Evolutionary conservation across 148 eudicot species (phyloP).

Genomic region (Rheum nobile): DNA sequence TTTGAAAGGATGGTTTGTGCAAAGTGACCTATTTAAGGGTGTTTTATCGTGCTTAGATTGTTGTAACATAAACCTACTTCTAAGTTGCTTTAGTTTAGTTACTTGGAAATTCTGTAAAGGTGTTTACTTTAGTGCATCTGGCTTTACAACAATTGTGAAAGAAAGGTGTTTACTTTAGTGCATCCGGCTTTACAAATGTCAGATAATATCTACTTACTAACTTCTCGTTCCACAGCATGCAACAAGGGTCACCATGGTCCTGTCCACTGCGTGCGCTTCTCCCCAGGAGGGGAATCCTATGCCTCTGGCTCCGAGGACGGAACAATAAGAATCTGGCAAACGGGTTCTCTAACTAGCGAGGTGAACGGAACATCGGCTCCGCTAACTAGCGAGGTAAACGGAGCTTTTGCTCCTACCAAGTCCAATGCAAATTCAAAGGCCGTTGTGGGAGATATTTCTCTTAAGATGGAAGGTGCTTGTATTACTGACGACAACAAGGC

Average conservation of each 20-base stretch:
- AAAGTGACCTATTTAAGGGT: too few species aligned
- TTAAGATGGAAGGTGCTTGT: conserved; percentile 9
- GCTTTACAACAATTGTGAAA: too few species aligned
- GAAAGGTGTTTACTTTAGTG: too few species aligned
- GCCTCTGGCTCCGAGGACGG: conserved; percentile 96
- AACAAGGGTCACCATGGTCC: conserved; percentile 99
- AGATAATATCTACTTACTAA: neutral
- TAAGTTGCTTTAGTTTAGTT: too few species aligned
- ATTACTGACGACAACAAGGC: conserved; percentile 42
- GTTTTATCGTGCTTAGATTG: too few species aligned
- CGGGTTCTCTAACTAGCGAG: conserved; percentile 27
- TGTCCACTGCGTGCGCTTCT: conserved; percentile 86
- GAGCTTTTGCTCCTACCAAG: conserved; percentile 14
- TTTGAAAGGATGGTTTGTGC: too few species aligned
- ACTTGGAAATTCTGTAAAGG: too few species aligned
- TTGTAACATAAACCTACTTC: too few species aligned
- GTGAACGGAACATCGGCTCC: neutral
- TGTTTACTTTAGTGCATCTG: too few species aligned
- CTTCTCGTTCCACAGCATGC: conserved; percentile 40
- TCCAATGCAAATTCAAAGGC: conserved; percentile 36
- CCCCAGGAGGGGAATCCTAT: conserved; percentile 93
- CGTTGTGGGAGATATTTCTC: conserved; percentile 35
- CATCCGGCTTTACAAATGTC: too few species aligned
- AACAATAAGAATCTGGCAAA: conserved; percentile 88
- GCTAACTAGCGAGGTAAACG: neutral